Conservation (phyloP, 106 monocot genomes). For the Dactylorhiza incarnata region DNA sequence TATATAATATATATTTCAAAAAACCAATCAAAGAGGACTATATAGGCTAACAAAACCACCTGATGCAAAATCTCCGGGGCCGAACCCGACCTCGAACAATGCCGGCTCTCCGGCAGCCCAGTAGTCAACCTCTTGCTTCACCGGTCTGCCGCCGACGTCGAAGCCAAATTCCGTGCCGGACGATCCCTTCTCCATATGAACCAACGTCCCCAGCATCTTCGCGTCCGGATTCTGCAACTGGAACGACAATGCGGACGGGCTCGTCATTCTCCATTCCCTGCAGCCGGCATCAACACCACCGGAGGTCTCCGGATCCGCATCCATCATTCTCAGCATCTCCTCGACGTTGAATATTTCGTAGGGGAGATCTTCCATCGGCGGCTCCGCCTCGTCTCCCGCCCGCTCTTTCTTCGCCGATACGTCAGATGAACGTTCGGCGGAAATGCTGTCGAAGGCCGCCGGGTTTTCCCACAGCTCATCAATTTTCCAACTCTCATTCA, state of each 20-base stretch:
- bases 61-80: background rate
- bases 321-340: conserved; percentile 34
- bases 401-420: background rate
- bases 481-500: background rate
- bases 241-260: conserved; percentile 5
- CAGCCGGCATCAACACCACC: background rate
- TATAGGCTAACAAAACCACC: background rate
- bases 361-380: conserved; percentile 5
- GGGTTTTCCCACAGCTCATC: too few species aligned
- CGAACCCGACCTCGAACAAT: background rate
- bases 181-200: conserved; percentile 4
- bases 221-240: conserved; percentile 30
- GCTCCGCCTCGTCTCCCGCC: background rate
- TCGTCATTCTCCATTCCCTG: background rate
- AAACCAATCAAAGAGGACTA: too few species aligned
- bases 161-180: conserved; percentile 1
- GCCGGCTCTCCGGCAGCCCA: background rate
- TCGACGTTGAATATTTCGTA: conserved; percentile 34
- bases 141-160: background rate
- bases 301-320: background rate
- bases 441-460: too few species aligned
- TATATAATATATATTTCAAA: too few species aligned
- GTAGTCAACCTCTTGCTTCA: conserved; percentile 14
- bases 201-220: conserved; percentile 8
- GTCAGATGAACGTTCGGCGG: background rate